Percentiles rank a stretch among this genome's conserved stretches.
These are phyloP conservation scores for Zhuliangozyma blackwelliae DNA, from an alignment of 1,139 yeast species.

Conservation along the genomic window DNA sequence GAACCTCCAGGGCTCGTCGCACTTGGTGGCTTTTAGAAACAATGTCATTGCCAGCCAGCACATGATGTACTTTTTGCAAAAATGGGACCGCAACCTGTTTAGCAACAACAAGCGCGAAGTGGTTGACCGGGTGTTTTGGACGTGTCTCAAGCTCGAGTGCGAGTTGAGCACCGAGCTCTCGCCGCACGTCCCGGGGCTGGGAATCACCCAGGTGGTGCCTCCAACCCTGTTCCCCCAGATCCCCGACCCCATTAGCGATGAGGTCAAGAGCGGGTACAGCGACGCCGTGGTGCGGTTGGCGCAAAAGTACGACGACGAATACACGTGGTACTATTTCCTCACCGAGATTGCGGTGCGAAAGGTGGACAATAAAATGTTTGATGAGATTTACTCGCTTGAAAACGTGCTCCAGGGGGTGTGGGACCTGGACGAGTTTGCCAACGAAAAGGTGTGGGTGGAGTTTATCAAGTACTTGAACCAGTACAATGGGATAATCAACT, in stretches of 20 bases:
- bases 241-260: conserved; percentile 25
- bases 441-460: conserved; percentile 24
- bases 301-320: conserved; percentile 30
- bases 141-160: conserved; percentile 43
- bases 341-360: conserved; percentile 49
- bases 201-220: conserved; percentile 37
- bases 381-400: conserved; percentile 30
- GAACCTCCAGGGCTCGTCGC: conserved; percentile 33
- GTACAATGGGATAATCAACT: conserved; percentile 38
- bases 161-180: conserved; percentile 43
- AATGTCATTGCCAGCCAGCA: conserved; percentile 30
- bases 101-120: conserved; percentile 9
- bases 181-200: conserved; percentile 40
- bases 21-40: conserved; percentile 33
- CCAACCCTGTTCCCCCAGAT: conserved; percentile 41
- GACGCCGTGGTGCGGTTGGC: conserved; percentile 27
- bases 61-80: conserved; percentile 30
- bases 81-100: conserved; percentile 1
- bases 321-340: conserved; percentile 45
- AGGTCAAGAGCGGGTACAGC: conserved; percentile 18
- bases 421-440: conserved; percentile 25
- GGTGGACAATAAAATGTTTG: conserved; percentile 41
- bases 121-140: conserved; percentile 35
- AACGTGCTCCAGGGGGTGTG: conserved; percentile 15
- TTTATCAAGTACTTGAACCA: conserved; percentile 35